A percentile compares a stretch with the other conserved stretches of the same genome.
phyloP scores from a whole-genome alignment of 163 green algal species.

The Chlorella variabilis region DNA sequence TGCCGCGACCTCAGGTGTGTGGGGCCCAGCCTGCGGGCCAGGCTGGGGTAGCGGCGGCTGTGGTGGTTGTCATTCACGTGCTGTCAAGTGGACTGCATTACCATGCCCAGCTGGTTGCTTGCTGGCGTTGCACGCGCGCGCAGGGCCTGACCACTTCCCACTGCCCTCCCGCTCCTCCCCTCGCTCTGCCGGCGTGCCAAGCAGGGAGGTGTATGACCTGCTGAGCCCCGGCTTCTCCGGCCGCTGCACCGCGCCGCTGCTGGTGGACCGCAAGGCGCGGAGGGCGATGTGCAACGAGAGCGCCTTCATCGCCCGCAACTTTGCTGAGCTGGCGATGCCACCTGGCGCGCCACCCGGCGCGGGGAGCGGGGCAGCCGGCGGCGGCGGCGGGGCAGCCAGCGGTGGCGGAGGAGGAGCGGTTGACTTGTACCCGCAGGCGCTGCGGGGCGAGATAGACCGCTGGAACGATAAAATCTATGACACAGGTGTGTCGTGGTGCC shows the following conservation, averaged over 20 bases:
- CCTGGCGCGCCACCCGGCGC: neutral
- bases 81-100: no score
- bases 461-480: slow-evolving; percentile 72
- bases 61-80: no score
- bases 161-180: no score
- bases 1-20: slow-evolving; percentile 76
- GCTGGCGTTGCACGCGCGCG: no score
- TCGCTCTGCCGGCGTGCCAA: no score
- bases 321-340: slow-evolving; percentile 50
- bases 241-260: slow-evolving; percentile 90
- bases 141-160: no score
- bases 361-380: neutral
- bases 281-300: slow-evolving; percentile 86
- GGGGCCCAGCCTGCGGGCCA: no score
- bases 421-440: slow-evolving; percentile 75
- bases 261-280: slow-evolving; percentile 74
- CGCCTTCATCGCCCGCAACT: slow-evolving; percentile 75
- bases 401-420: slow-evolving; percentile 37
- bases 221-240: slow-evolving; percentile 75
- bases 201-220: slow-evolving; percentile 84
- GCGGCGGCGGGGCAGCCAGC: no score
- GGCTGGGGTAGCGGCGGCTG: no score
- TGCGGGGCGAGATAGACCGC: slow-evolving; percentile 76
- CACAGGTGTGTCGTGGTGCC: neutral
- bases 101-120: no score